Conservation (phyloP, 1,284 basidiomycete species). For the Rhodotorula sp. region DNA sequence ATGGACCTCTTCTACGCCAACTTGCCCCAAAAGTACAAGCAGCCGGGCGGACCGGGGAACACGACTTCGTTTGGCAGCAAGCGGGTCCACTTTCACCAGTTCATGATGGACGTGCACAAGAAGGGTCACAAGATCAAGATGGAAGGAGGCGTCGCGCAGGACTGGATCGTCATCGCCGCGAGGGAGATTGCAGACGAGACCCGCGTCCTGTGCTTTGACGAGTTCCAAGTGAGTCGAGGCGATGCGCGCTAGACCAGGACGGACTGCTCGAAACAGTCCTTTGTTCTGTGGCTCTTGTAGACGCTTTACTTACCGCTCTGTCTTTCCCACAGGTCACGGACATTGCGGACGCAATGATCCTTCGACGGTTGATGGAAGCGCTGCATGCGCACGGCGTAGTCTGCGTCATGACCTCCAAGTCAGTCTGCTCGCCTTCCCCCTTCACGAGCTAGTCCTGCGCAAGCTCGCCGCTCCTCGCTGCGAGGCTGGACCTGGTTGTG, state of each 20-base stretch:
- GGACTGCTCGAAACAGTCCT: constrained; percentile 79
- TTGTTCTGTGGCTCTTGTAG: too few relatives aligned
- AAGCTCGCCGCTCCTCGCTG: too few relatives aligned
- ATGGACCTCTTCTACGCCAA: constrained; percentile 98
- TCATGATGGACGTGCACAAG: constrained; percentile 99
- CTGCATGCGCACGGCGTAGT: constrained; percentile 86
- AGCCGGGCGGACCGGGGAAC: constrained; percentile 48
- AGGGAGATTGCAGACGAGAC: constrained; percentile 82
- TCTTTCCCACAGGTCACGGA: constrained; percentile 71
- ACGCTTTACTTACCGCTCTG: too few relatives aligned
- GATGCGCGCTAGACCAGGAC: constrained; percentile 80
- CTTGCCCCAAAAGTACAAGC: constrained; percentile 69
- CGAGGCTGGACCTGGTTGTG: too few relatives aligned
- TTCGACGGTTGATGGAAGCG: constrained; percentile 80
- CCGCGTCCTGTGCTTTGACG: constrained; percentile 90
- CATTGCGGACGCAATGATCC: constrained; percentile 98
- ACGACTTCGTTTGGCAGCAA: constrained; percentile 16
- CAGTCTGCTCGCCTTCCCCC: constrained; percentile 44
- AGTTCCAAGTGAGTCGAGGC: constrained; percentile 87
- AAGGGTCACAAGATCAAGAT: constrained; percentile 75
- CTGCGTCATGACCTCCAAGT: constrained; percentile 97
- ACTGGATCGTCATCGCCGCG: constrained; percentile 85
- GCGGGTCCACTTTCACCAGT: constrained; percentile 93
- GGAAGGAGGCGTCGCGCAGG: constrained; percentile 65
- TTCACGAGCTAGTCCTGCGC: too few relatives aligned